These are phyloP conservation scores for Hymenotorrendiella dingleyae DNA, from an alignment of 2,329 filamentous ascomycete genomes.

Conservation along the genomic window DNA sequence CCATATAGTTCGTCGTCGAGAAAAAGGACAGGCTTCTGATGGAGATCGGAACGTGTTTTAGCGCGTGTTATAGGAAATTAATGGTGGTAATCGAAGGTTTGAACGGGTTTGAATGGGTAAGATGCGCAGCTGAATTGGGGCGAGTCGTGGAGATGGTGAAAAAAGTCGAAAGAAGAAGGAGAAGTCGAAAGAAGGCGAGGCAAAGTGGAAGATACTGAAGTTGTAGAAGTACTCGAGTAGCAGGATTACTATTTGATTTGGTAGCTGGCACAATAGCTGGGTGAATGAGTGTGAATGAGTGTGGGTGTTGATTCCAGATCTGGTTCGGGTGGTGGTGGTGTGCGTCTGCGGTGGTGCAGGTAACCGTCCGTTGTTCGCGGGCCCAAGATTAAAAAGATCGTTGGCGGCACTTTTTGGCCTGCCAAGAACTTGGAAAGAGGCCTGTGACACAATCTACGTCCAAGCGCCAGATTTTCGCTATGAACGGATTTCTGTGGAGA, in stretches of 20 bases:
- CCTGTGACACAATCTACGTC: constrained; percentile 4
- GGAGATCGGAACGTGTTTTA: constrained; percentile 10
- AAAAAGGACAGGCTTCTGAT: constrained; percentile 7
- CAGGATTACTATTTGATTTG: too few species aligned
- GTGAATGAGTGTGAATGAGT: neutral
- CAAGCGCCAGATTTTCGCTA: constrained; percentile 5
- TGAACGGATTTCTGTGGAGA: neutral
- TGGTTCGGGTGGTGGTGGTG: constrained; percentile 15
- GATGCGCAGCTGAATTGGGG: too few species aligned
- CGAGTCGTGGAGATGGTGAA: too few species aligned
- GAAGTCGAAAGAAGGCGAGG: neutral
- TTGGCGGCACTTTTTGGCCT: neutral
- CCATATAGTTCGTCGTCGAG: too few species aligned
- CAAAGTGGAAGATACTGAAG: too few species aligned
- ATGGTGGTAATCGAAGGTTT: neutral
- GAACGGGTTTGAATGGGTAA: too few species aligned
- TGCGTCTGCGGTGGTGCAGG: neutral
- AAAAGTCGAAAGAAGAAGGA: neutral
- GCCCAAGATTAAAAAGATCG: constrained; percentile 3
- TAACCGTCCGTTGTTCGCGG: neutral
- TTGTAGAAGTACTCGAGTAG: too few species aligned
- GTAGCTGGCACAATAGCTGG: neutral
- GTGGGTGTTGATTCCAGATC: constrained; percentile 23
- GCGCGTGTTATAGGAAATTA: constrained; percentile 16
- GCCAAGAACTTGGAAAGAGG: too few species aligned